Conservation (phyloP, 192 early-diverging fungal species). For the Coemansia sp. region DNA sequence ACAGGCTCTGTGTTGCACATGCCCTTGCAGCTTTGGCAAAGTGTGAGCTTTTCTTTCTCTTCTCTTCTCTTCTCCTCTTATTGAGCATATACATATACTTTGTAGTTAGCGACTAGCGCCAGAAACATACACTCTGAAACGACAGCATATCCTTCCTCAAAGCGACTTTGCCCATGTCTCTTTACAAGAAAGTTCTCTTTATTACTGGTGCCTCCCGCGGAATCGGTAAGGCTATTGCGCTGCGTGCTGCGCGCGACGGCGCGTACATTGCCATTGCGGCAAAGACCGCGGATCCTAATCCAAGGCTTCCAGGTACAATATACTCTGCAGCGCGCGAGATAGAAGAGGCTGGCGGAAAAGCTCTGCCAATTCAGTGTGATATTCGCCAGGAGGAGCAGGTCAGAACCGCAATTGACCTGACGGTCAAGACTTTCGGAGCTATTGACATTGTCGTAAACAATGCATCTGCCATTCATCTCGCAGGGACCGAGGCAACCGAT, state of each 20-base stretch:
- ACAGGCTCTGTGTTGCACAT: too few species aligned
- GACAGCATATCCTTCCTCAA: too few species aligned
- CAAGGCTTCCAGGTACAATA: conserved; percentile 84
- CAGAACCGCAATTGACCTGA: conserved; percentile 62
- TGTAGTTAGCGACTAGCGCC: too few species aligned
- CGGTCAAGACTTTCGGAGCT: conserved; percentile 68
- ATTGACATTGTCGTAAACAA: conserved; percentile 85
- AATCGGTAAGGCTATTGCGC: conserved; percentile 78
- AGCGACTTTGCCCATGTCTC: conserved; percentile 36
- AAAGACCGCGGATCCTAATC: conserved; percentile 70
- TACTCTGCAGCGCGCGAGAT: conserved; percentile 74
- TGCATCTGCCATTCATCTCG: conserved; percentile 74
- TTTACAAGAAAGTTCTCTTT: conserved; percentile 57
- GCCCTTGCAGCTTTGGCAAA: too few species aligned
- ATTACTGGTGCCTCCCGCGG: conserved; percentile 67
- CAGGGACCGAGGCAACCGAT: conserved; percentile 58
- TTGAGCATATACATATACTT: too few species aligned
- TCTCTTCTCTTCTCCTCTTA: too few species aligned
- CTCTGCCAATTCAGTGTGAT: conserved; percentile 77
- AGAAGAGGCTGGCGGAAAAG: conserved; percentile 70
- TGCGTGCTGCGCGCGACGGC: conserved; percentile 68
- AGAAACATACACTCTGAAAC: too few species aligned
- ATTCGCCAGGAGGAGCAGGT: conserved; percentile 80
- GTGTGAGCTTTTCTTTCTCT: too few species aligned
- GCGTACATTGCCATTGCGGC: conserved; percentile 75